Conservation (phyloP, 257 asterid genomes). For the Scutellaria baicalensis region DNA sequence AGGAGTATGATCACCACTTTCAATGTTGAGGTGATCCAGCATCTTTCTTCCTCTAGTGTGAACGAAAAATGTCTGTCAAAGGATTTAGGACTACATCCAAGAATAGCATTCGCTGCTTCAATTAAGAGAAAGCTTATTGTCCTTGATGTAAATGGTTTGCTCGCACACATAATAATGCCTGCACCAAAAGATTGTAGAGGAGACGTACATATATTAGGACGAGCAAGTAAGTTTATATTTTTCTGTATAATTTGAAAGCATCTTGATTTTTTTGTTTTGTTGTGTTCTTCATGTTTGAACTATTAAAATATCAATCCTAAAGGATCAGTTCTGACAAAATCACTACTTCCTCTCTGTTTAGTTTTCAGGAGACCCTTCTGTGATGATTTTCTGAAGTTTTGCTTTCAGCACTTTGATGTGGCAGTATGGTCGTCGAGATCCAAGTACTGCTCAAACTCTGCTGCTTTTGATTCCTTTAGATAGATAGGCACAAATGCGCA, state of each 20-base stretch:
- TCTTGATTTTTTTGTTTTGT: no score
- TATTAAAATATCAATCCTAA: not conserved
- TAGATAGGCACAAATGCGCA: no score
- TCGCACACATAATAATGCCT: slow-evolving; percentile 69
- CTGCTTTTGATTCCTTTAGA: not conserved
- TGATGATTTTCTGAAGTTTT: slow-evolving; percentile 72
- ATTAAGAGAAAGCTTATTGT: slow-evolving; percentile 64
- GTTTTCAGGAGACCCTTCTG: slow-evolving; percentile 85
- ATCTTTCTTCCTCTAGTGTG: slow-evolving; percentile 13
- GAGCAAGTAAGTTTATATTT: slow-evolving; percentile 61
- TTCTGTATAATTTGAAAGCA: not conserved
- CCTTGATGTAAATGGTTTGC: slow-evolving; percentile 91
- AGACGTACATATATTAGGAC: slow-evolving; percentile 39
- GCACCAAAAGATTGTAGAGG: slow-evolving; percentile 48
- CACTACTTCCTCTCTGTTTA: slow-evolving; percentile 24
- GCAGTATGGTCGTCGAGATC: slow-evolving; percentile 91
- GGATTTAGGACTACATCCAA: slow-evolving; percentile 15
- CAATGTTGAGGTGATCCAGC: slow-evolving; percentile 1
- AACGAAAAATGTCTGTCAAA: slow-evolving; percentile 13
- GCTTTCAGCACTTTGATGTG: slow-evolving; percentile 74
- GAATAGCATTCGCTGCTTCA: slow-evolving; percentile 10
- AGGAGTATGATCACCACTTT: slow-evolving; percentile 11
- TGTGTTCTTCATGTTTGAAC: no score
- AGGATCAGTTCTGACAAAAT: slow-evolving; percentile 9
- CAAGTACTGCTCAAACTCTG: slow-evolving; percentile 33